phyloP scores from a whole-genome alignment of 2,329 filamentous ascomycete genomes.

The Remersonia thermophila region DNA sequence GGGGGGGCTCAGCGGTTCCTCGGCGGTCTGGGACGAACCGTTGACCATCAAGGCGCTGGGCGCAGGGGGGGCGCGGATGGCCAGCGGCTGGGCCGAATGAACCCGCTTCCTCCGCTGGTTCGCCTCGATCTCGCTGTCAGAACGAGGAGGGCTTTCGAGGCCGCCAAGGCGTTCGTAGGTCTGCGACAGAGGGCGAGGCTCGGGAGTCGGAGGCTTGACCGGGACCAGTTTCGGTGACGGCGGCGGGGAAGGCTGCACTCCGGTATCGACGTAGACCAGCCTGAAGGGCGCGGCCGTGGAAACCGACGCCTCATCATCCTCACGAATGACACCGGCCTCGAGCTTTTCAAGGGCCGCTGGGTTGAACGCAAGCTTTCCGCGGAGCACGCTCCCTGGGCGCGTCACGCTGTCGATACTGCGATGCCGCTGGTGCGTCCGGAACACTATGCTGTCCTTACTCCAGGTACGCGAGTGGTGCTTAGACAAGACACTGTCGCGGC shows the following conservation, averaged over 20 bases:
- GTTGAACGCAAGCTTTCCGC: slow-evolving; percentile 41
- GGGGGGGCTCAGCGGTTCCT: slow-evolving; percentile 51
- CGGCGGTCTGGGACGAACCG: slow-evolving; percentile 48
- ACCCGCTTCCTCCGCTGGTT: slow-evolving; percentile 64
- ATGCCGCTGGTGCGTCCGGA: slow-evolving; percentile 39
- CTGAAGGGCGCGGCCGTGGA: slow-evolving; percentile 22
- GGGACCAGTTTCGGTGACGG: slow-evolving; percentile 50
- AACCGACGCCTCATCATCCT: slow-evolving; percentile 29
- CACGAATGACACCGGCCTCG: slow-evolving; percentile 38
- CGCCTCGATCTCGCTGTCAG: slow-evolving; percentile 52
- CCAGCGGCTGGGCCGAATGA: slow-evolving; percentile 37
- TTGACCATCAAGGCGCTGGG: slow-evolving; percentile 47
- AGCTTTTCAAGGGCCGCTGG: slow-evolving; percentile 43
- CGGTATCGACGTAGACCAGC: slow-evolving; percentile 57
- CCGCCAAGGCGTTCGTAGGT: slow-evolving; percentile 26
- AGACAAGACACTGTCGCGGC: slow-evolving; percentile 50
- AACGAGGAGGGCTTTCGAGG: slow-evolving; percentile 31
- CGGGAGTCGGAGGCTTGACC: slow-evolving; percentile 29
- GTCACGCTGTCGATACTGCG: slow-evolving; percentile 47
- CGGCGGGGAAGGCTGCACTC: slow-evolving; percentile 72
- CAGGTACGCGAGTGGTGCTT: slow-evolving; percentile 38
- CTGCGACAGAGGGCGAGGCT: too few relatives aligned
- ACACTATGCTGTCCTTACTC: slow-evolving; percentile 45
- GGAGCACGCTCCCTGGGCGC: slow-evolving; percentile 41
- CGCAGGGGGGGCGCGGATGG: slow-evolving; percentile 32